phyloP scores from a whole-genome alignment of 176 grass and related monocot species.

The Stipa capillata region DNA sequence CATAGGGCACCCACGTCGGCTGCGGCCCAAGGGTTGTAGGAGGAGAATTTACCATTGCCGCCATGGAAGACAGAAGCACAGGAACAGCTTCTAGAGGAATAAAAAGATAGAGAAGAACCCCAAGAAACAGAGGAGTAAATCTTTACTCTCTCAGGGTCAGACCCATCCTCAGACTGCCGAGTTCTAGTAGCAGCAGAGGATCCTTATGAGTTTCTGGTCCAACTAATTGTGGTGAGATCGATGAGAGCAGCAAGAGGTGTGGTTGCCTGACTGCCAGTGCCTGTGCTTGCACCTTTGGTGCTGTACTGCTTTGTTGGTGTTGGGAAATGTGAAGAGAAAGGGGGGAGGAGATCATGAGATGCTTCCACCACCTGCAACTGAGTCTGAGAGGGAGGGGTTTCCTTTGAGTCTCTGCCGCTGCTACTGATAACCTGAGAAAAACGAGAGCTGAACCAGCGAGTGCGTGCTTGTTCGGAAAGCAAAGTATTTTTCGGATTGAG shows the following conservation, averaged over 20 bases:
- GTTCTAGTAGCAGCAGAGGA: slow-evolving; percentile 24
- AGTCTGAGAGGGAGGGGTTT: not conserved
- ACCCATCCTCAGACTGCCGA: not conserved
- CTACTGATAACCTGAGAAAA: not conserved
- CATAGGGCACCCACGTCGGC: slow-evolving; percentile 74
- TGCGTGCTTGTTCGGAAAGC: slow-evolving; percentile 62
- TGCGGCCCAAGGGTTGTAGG: slow-evolving; percentile 6
- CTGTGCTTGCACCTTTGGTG: slow-evolving; percentile 1
- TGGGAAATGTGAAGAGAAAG: slow-evolving; percentile 23
- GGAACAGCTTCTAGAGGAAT: not conserved
- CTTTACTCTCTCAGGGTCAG: not conserved
- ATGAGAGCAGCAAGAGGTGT: not conserved
- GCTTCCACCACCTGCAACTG: not conserved
- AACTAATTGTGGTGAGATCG: slow-evolving; percentile 20
- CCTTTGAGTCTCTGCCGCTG: not conserved
- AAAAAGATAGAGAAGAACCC: not conserved
- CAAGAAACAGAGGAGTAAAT: not conserved
- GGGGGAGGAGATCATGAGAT: not conserved
- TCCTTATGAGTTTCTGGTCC: slow-evolving; percentile 25
- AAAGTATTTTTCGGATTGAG: slow-evolving; percentile 29
- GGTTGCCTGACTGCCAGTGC: not conserved
- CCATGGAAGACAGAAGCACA: slow-evolving; percentile 11
- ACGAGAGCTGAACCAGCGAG: not conserved
- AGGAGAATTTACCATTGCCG: slow-evolving; percentile 29
- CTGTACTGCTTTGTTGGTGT: slow-evolving; percentile 13